Evolutionary conservation across 2,329 filamentous ascomycete genomes (phyloP).

Genomic region (Monosporascus sp.): DNA sequence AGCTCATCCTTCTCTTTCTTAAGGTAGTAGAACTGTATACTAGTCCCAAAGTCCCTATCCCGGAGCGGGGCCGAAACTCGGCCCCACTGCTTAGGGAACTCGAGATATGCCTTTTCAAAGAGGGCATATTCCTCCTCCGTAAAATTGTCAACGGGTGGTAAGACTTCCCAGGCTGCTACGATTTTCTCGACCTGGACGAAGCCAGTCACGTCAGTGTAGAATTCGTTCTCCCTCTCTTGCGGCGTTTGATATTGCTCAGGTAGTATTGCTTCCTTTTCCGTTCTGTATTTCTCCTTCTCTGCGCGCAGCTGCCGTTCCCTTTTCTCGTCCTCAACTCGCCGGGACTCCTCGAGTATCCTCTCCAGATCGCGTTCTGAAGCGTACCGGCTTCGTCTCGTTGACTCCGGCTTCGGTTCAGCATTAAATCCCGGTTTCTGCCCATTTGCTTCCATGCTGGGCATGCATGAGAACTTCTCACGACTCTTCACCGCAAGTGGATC

Average conservation of each 20-base stretch:
- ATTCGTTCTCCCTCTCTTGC: conserved; percentile 51
- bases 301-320: conserved; percentile 61
- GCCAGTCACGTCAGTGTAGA: conserved; percentile 63
- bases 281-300: conserved; percentile 65
- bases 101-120: conserved; percentile 71
- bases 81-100: conserved; percentile 78
- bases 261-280: conserved; percentile 68
- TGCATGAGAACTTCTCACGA: conserved; percentile 46
- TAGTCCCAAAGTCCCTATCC: conserved; percentile 67
- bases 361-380: conserved; percentile 71
- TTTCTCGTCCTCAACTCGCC: conserved; percentile 64
- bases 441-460: conserved; percentile 29
- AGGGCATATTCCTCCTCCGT: conserved; percentile 62
- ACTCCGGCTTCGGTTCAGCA: conserved; percentile 52
- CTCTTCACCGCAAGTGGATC: conserved; percentile 51
- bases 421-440: conserved; percentile 32
- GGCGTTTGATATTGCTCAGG: conserved; percentile 63
- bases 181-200: conserved; percentile 60
- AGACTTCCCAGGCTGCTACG: conserved; percentile 64
- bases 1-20: conserved; percentile 73
- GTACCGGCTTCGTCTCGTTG: conserved; percentile 48
- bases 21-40: conserved; percentile 82
- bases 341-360: conserved; percentile 65
- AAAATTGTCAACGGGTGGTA: conserved; percentile 71
- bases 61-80: conserved; percentile 65